A percentile compares a stretch with the other conserved stretches of the same genome.
Evolutionary conservation across 768 basidiomycete genomes (phyloP).

Genomic region (Dioszegia crocea): DNA sequence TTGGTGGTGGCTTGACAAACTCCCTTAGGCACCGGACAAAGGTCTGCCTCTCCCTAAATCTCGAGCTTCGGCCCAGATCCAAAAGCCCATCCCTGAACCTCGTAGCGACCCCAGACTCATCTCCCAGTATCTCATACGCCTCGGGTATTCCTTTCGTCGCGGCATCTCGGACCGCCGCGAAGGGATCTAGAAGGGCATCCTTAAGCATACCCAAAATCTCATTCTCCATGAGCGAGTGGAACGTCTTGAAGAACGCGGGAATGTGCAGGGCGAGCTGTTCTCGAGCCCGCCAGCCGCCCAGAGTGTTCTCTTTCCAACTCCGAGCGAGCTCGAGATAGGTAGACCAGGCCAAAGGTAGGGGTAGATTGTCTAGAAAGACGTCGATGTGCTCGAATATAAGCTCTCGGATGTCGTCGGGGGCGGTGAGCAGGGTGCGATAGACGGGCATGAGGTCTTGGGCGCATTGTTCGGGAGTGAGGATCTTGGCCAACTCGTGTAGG

Average conservation of each 20-base stretch:
- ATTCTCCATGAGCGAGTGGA: conserved; percentile 53
- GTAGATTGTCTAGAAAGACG: conserved; percentile 59
- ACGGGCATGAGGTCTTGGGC: conserved; percentile 65
- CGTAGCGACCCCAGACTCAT: conserved; percentile 24
- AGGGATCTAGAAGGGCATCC: conserved; percentile 66
- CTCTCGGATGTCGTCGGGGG: conserved; percentile 66
- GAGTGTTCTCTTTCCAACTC: conserved; percentile 60
- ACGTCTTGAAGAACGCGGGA: conserved; percentile 53
- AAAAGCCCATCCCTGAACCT: conserved; percentile 47
- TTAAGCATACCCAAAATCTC: conserved; percentile 58
- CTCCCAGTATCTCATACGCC: conserved; percentile 33
- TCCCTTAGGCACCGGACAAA: conserved; percentile 71
- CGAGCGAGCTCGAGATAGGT: conserved; percentile 53
- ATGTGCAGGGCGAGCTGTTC: conserved; percentile 64
- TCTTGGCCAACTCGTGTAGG: conserved; percentile 79
- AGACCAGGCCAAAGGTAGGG: conserved; percentile 53
- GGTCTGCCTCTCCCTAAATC: conserved; percentile 62
- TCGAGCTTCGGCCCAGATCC: conserved; percentile 52
- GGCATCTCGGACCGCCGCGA: conserved; percentile 78
- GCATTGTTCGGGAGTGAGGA: conserved; percentile 70
- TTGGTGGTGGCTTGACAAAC: conserved; percentile 55
- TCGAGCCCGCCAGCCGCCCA: conserved; percentile 73
- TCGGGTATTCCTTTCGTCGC: conserved; percentile 54
- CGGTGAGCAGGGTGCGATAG: conserved; percentile 57
- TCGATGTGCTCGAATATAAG: conserved; percentile 67